These are phyloP conservation scores for Schizosaccharomyces pombe DNA, from an alignment of 805 yeast genomes.

Conservation along the genomic window DNA sequence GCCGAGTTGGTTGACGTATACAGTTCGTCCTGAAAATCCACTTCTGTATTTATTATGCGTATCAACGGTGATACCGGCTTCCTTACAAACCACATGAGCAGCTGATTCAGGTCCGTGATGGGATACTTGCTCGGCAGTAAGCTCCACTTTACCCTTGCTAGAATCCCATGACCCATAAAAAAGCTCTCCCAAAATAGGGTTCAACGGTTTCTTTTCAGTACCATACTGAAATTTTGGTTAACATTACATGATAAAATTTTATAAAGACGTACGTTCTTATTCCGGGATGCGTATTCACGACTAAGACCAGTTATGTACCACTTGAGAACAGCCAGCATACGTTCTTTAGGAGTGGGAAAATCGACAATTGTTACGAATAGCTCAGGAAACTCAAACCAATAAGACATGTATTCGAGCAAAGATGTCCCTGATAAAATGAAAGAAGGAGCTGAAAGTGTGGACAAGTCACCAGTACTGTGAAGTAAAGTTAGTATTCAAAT, in stretches of 20 bases:
- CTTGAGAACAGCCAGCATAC: constrained; percentile 60
- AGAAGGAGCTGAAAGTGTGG: constrained; percentile 91
- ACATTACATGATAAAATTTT: constrained; percentile 46
- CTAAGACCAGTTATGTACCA: constrained; percentile 83
- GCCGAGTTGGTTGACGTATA: constrained; percentile 77
- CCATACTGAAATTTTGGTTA: neutral
- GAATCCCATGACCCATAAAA: constrained; percentile 70
- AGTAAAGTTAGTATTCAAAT: too few relatives aligned
- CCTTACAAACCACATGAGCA: constrained; percentile 54
- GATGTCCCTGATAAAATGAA: constrained; percentile 81
- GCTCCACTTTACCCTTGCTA: constrained; percentile 34
- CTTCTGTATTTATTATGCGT: constrained; percentile 84
- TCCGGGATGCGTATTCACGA: constrained; percentile 84
- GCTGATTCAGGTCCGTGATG: constrained; percentile 97
- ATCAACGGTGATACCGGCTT: constrained; percentile 42
- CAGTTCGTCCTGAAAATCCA: constrained; percentile 44
- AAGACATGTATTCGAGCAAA: constrained; percentile 71
- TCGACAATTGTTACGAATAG: constrained; percentile 46
- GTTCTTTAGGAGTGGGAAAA: constrained; percentile 24
- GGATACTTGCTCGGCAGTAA: constrained; percentile 82
- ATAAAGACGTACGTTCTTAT: constrained; percentile 74
- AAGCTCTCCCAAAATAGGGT: constrained; percentile 87
- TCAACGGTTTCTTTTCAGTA: constrained; percentile 14
- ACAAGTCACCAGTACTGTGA: constrained; percentile 43
- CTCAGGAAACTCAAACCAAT: constrained; percentile 74